These are phyloP conservation scores for Termitomyces sp. DNA, from an alignment of 768 basidiomycete species.

Conservation along the genomic window DNA sequence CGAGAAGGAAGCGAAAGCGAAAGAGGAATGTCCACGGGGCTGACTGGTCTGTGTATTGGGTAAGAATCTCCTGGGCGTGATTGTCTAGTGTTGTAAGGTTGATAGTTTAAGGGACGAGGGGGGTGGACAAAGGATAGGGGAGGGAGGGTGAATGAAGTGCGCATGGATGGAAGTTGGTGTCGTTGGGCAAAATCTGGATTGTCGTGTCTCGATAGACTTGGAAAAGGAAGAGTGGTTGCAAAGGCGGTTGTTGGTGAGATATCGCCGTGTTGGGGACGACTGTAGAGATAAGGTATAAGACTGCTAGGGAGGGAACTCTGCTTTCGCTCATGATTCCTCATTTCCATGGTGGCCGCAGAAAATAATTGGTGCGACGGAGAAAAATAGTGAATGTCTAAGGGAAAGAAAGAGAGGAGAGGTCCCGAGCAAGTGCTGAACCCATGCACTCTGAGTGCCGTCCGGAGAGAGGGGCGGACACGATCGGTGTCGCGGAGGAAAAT, in stretches of 20 bases:
- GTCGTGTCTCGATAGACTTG: constrained; percentile 3
- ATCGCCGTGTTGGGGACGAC: constrained; percentile 27
- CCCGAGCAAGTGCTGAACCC: constrained; percentile 17
- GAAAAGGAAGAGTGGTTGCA: constrained; percentile 9
- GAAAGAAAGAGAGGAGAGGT: constrained; percentile 13
- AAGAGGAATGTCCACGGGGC: constrained; percentile 15
- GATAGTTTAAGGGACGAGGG: constrained; percentile 5
- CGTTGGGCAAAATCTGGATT: constrained; percentile 3
- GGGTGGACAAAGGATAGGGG: constrained; percentile 8
- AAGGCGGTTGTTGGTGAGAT: constrained; percentile 15
- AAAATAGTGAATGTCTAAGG: too few relatives aligned
- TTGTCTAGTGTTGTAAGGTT: constrained; percentile 5
- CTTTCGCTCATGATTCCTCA: too few relatives aligned
- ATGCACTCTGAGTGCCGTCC: constrained; percentile 20
- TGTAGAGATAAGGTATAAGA: constrained; percentile 43
- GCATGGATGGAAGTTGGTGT: constrained; percentile 11
- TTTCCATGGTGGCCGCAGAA: too few relatives aligned
- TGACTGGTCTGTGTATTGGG: not conserved
- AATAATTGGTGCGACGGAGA: too few relatives aligned
- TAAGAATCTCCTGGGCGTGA: constrained; percentile 1
- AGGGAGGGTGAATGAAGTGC: constrained; percentile 8
- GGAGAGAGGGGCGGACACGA: constrained; percentile 20
- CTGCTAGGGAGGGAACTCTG: constrained; percentile 47
- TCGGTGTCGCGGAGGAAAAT: constrained; percentile 33
- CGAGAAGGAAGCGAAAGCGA: constrained; percentile 11